phyloP scores from a whole-genome alignment of 1,284 basidiomycete species.

The Fomes fomentarius region DNA sequence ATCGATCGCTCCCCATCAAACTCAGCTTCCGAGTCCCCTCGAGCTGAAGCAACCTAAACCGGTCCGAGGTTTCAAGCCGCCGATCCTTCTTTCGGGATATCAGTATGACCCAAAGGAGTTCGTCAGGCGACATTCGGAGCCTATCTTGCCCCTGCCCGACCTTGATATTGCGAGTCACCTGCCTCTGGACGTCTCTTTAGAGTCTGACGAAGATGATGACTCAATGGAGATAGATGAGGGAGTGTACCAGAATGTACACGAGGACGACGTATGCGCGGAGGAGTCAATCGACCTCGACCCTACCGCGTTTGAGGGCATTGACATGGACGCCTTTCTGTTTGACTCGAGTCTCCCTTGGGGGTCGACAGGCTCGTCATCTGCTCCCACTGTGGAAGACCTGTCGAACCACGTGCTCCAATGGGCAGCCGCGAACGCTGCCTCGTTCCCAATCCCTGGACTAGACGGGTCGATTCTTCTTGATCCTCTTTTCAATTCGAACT shows the following conservation, averaged over 20 bases:
- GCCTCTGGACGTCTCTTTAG: constrained; percentile 5
- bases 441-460: no score
- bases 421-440: no score
- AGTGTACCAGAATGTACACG: constrained; percentile 2
- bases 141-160: constrained; percentile 18
- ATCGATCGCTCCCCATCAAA: constrained; percentile 27
- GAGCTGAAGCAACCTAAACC: constrained; percentile 22
- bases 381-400: background rate
- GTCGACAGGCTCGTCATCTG: background rate
- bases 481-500: background rate
- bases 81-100: constrained; percentile 17
- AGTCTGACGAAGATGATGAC: constrained; percentile 15
- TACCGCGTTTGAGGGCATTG: constrained; percentile 3
- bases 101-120: constrained; percentile 25
- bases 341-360: constrained; percentile 18
- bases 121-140: constrained; percentile 21
- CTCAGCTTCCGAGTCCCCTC: constrained; percentile 17
- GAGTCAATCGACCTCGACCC: constrained; percentile 7
- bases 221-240: constrained; percentile 14
- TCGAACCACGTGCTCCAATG: no score
- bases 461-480: background rate
- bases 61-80: constrained; percentile 26
- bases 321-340: constrained; percentile 4
- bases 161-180: constrained; percentile 22
- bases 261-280: constrained; percentile 11